phyloP scores from a whole-genome alignment of 768 basidiomycete species.

The Hypsizygus marmoreus region DNA sequence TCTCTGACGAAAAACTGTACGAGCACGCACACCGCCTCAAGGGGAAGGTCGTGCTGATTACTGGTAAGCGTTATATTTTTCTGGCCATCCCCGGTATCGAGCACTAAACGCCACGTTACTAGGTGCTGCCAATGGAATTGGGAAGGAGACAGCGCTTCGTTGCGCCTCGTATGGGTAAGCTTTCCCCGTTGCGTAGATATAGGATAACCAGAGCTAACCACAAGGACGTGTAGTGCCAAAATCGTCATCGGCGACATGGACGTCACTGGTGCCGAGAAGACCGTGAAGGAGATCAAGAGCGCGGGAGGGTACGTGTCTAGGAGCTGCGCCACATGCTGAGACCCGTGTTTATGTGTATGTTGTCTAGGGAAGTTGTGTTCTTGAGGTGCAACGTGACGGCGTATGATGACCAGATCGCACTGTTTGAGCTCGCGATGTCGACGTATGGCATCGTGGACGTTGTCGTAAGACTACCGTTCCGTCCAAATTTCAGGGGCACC shows the following conservation, averaged over 20 bases:
- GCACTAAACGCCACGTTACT: background rate
- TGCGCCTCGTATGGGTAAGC: conserved; percentile 54
- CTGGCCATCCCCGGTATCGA: too few relatives aligned
- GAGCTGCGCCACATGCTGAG: background rate
- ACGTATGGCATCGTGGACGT: conserved; percentile 53
- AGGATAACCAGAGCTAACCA: too few relatives aligned
- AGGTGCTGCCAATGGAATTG: conserved; percentile 58
- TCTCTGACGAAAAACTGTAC: conserved; percentile 50
- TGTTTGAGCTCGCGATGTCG: conserved; percentile 51
- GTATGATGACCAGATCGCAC: conserved; percentile 54
- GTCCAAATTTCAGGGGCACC: background rate
- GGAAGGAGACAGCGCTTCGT: conserved; percentile 49
- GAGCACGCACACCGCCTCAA: conserved; percentile 39
- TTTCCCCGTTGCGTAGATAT: too few relatives aligned
- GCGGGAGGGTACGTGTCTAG: conserved; percentile 43
- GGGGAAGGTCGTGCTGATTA: conserved; percentile 53
- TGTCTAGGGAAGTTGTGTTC: conserved; percentile 40
- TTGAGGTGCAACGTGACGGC: conserved; percentile 50
- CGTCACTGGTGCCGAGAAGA: conserved; percentile 36
- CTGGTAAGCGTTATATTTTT: conserved; percentile 35
- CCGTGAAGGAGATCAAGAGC: conserved; percentile 40
- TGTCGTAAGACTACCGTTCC: conserved; percentile 49
- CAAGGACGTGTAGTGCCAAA: conserved; percentile 48
- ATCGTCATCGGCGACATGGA: conserved; percentile 57
- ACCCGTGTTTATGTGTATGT: too few relatives aligned